phyloP scores from a whole-genome alignment of 1,284 basidiomycete genomes.

The Sporisorium sorghi region DNA sequence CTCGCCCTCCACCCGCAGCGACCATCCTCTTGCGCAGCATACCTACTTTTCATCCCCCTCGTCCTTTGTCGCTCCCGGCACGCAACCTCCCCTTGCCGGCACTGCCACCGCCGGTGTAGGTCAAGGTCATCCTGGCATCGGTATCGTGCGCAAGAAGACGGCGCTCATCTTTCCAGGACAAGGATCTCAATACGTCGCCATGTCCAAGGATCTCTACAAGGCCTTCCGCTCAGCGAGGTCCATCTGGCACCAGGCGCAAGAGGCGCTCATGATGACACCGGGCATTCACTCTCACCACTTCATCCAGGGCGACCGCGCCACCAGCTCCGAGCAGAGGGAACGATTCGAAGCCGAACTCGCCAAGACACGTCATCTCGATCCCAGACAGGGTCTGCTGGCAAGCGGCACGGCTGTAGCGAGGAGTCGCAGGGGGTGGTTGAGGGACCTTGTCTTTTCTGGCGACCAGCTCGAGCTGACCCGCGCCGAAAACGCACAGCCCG shows the following conservation, averaged over 20 bases:
- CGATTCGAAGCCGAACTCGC: constrained; percentile 61
- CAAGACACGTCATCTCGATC: constrained; percentile 48
- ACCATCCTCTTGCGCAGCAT: constrained; percentile 60
- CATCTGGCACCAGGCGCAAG: constrained; percentile 65
- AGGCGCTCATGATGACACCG: constrained; percentile 56
- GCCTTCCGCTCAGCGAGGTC: constrained; percentile 58
- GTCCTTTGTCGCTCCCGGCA: constrained; percentile 57
- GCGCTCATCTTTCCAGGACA: constrained; percentile 67
- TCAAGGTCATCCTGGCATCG: constrained; percentile 40
- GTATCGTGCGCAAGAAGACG: constrained; percentile 57
- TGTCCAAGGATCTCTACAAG: constrained; percentile 66
- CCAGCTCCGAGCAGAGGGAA: constrained; percentile 39
- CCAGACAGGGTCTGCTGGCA: constrained; percentile 38
- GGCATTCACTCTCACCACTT: constrained; percentile 43
- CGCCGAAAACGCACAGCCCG: constrained; percentile 65
- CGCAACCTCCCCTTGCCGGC: constrained; percentile 50
- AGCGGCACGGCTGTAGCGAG: constrained; percentile 46
- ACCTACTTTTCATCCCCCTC: constrained; percentile 66
- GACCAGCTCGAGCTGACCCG: constrained; percentile 66
- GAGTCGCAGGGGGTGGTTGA: constrained; percentile 54
- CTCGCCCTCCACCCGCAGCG: constrained; percentile 47
- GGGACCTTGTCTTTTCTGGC: constrained; percentile 62
- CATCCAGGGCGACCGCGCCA: constrained; percentile 32
- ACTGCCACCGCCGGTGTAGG: constrained; percentile 45
- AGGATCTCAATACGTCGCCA: constrained; percentile 67